A percentile compares a stretch with the other conserved stretches of the same genome.
These are phyloP conservation scores for Lentinus tigrinus DNA, from an alignment of 768 basidiomycete genomes.

Conservation along the genomic window DNA sequence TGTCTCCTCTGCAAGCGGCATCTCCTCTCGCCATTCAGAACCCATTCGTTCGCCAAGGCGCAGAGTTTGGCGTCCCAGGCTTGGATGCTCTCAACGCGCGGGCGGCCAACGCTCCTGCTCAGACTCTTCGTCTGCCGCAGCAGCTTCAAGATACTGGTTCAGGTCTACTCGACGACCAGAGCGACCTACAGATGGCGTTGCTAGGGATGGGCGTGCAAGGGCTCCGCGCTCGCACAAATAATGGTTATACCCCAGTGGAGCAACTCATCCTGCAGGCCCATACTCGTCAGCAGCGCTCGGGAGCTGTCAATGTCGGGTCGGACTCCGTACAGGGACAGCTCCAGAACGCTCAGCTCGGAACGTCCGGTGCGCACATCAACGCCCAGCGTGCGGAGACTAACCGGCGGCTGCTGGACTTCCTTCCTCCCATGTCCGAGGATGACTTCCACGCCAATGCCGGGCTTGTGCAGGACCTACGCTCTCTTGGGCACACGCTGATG, in stretches of 20 bases:
- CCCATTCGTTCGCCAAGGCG: background rate
- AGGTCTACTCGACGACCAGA: slow-evolving; percentile 1
- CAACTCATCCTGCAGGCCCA: slow-evolving; percentile 64
- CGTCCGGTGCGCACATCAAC: background rate
- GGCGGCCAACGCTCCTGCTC: slow-evolving; percentile 7
- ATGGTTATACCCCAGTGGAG: slow-evolving; percentile 69
- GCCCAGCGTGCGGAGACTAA: background rate
- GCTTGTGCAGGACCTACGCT: background rate
- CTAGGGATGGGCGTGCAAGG: slow-evolving; percentile 14
- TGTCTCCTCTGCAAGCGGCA: slow-evolving; percentile 1
- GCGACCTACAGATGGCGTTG: slow-evolving; percentile 20
- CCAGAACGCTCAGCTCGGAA: background rate
- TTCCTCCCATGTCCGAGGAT: slow-evolving; percentile 34
- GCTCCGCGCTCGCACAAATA: slow-evolving; percentile 32
- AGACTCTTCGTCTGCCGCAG: slow-evolving; percentile 8
- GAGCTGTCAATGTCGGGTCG: slow-evolving; percentile 26
- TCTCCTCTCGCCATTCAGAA: slow-evolving; percentile 11
- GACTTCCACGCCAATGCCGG: slow-evolving; percentile 32
- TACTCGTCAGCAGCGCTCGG: slow-evolving; percentile 28
- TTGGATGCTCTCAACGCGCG: slow-evolving; percentile 13
- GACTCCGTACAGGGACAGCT: slow-evolving; percentile 20
- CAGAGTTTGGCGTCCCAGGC: background rate
- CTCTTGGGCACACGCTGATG: background rate
- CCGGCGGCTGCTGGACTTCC: slow-evolving; percentile 21
- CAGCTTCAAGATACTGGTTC: background rate